Evolutionary conservation across 2,329 filamentous ascomycete species (phyloP), one percentile per base, ranked within the genome.

Genomic region (Trichoderma endophyticum): DNA sequence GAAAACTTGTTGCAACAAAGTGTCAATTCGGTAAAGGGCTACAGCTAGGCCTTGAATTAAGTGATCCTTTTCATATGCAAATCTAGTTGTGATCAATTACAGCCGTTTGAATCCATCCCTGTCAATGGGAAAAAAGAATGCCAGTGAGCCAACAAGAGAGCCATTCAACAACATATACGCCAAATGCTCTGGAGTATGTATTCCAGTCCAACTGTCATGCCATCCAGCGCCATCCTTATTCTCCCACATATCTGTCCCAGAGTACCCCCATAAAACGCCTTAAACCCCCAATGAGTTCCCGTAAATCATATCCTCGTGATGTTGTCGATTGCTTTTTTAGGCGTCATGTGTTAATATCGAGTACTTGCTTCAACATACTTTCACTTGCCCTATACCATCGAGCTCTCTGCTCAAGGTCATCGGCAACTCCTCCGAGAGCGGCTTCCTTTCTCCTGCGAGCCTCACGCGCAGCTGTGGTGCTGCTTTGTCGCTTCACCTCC

Each of bases 301-400:
- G 18, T 61, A 30, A 48, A 28, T 54, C 57, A 70, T 62, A 30
- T 14, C 43, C 30, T 51, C 43, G 18, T 61, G 12, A 54, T 8
- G 1, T 24, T 18, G 4, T 9, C 4, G 4, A 5, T 51, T n/a
- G 15, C 12, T n/a, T 24, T 9, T n/a, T n/a, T 43, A 1, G 4
- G 7, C 1, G 1, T 79, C 76, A 83, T 56, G 78, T 80, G 75
- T 86, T 81, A 18, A 90, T 83, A 74, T 90, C 89, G 75, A 94
- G 78, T 81, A 92, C 89, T 72, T 87, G 85, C 77, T 83, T 89
- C 79, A 94, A 79, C 14, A 85, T 86, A 9, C 83, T 82, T 78
- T 94, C 92, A n/a, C 89, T 89, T 21, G 90, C 90, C 75, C 89
- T 87, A 82, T 90, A 90, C 93, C 93, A 95, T 75, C 92, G 85